Base-by-base conservation (phyloP, 257 asterid species). In the Jacaranda copaia region DNA sequence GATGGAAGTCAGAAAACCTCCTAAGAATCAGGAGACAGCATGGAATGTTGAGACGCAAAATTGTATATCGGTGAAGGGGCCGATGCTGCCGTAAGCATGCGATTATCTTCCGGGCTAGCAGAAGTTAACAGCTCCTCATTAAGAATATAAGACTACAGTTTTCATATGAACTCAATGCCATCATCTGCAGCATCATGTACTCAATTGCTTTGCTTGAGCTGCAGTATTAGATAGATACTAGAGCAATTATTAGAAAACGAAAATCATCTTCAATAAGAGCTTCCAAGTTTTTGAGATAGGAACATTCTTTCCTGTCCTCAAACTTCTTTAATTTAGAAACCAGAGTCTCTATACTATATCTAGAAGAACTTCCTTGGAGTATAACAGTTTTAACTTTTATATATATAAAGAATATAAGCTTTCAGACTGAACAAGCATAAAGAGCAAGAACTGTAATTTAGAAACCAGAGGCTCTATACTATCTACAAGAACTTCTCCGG, bases 291-390 rank as follows among this genome's bases (percentile, higher is more conserved):
- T 18, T n/a, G 65, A 11, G 19, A 39, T 3, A 59, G 60, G 5
- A 46, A 72, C 59, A 18, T 11, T 19, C 58, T n/a, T n/a, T 13
- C 40, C 36, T 20, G 39, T 46, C 75, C 45, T 42, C 36, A 19
- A 72, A 56, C 38, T 62, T 19, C 77, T 38, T n/a, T 20, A 62
- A 16, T 75, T 64, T 38, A 42, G 65, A 2, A 76, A 66, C 15
- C 40, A 15, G 55, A 16, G 70, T 15, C 13, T 40, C 20, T 15
- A 39, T 8, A 13, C 15, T 61, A 25, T 9, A 75, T 52, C 49
- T 65, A 55, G 56, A 72, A 76, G 42, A 39, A 16, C 48, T 55
- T 65, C 46, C 19, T 35, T 25, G 11, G 9, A 62, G 53, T 6
- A 39, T 38, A 25, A 25, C 32, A 25, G n/a, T 25, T 25, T 25